Conservation (phyloP, 129 eudicot genomes). For the Kitagawia praeruptora region DNA sequence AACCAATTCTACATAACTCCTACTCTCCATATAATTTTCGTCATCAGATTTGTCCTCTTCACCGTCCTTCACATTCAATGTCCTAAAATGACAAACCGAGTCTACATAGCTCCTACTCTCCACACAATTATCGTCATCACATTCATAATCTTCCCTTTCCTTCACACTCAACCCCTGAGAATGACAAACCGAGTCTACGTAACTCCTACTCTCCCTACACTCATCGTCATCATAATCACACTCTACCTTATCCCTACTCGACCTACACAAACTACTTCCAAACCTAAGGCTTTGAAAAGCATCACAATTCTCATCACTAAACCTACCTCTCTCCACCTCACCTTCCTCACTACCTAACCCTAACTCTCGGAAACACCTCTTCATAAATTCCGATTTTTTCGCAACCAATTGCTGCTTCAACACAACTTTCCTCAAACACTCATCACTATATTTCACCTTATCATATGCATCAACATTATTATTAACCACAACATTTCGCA, state of each 20-base stretch:
- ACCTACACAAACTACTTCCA: neutral
- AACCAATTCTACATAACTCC: neutral
- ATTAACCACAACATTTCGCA: neutral
- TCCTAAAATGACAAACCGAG: too few relatives aligned
- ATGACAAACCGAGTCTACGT: neutral
- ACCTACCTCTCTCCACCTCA: neutral
- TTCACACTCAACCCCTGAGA: too few relatives aligned
- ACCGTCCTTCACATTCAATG: too few relatives aligned
- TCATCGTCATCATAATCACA: neutral
- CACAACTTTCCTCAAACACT: constrained; percentile 20
- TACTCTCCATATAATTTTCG: neutral
- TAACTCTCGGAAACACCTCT: neutral
- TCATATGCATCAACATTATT: neutral
- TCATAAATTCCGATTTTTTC: constrained; percentile 1
- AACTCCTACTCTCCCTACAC: neutral
- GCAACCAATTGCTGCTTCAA: constrained; percentile 20
- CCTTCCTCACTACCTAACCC: constrained; percentile 6
- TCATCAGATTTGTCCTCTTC: neutral
- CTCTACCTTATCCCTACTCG: neutral
- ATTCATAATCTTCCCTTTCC: neutral
- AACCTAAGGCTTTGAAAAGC: neutral
- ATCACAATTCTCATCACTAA: constrained; percentile 2
- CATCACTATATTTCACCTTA: constrained; percentile 7
- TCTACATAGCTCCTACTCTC: neutral
- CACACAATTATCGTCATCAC: neutral